Evolutionary conservation across 2,329 filamentous ascomycete species (phyloP), one percentile per base, ranked within the genome.

Genomic region (Colletotrichum cuscutae): DNA sequence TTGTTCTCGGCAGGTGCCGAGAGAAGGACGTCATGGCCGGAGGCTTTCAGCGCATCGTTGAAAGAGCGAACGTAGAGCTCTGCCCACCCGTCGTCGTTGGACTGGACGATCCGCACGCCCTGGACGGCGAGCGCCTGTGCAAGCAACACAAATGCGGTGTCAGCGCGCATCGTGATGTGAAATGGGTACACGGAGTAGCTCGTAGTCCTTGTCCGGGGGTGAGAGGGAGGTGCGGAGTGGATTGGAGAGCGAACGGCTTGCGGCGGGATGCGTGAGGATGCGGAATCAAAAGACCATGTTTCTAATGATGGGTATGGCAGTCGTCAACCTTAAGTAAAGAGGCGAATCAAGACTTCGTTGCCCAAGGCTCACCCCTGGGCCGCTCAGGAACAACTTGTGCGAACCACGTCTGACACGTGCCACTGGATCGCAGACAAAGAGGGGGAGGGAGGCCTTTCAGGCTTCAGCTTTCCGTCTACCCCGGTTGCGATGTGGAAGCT

Each of bases 81-180:
- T 5, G 92, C 91, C 92, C 92, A 94, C 42, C 92, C 92, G 78
- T 94, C 92, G 75, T 94, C 92, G 80, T 94, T 94, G 89, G 56
- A 87, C 79, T 64, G 75, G 79, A 80, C 78, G 77, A 92, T 89
- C 76, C 90, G 89, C 58, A 87, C 78, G 66, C 77, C 78, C 22
- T 80, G 74, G 46, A 61, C 73, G 58, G 69, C 73, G 30, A 75
- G 54, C 35, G 46, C 61, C 68, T 72, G 68, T 22, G 68, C 60
- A 28, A 75, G 65, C 61, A 74, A 49, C 57, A 64, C 74, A 58
- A 74, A 52, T 42, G 68, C 46, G 37, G 68, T 30, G 13, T 46
- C 13, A 37, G 57, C 56, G 61, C 68, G 71, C 71, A 73, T 73
- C 15, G 28, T 46, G 53, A 22, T 42, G n/a, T 19, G 57, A 12